Evolutionary conservation across 2,329 filamentous ascomycete species (phyloP).

Genomic region (Penicillium glabrum): DNA sequence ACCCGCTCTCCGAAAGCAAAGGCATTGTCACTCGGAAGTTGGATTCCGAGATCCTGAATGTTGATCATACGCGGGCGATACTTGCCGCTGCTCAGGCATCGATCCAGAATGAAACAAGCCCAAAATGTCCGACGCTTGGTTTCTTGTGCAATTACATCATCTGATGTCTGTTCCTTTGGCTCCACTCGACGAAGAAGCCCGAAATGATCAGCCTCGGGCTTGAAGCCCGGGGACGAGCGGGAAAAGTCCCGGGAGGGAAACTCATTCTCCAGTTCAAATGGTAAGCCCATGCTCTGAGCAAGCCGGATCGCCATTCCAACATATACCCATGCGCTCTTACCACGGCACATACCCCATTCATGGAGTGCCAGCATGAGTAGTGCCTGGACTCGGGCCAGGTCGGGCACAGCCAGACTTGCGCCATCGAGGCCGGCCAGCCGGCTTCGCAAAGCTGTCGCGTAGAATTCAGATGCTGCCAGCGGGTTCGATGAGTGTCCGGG

Average conservation of each 20-base stretch:
- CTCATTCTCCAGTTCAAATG: constrained; percentile 50
- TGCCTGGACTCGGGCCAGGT: constrained; percentile 54
- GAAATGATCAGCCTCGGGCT: constrained; percentile 39
- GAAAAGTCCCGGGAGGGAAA: constrained; percentile 46
- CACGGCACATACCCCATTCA: constrained; percentile 58
- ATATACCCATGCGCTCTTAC: constrained; percentile 53
- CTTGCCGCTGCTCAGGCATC: constrained; percentile 56
- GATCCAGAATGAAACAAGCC: constrained; percentile 59
- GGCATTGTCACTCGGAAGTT: constrained; percentile 57
- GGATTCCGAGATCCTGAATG: constrained; percentile 52
- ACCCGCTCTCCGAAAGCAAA: constrained; percentile 58
- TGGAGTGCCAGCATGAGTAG: constrained; percentile 58
- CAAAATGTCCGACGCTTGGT: constrained; percentile 57
- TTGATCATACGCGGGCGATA: constrained; percentile 55
- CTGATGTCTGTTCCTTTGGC: constrained; percentile 39
- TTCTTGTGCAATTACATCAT: constrained; percentile 55
- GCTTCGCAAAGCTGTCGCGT: constrained; percentile 53
- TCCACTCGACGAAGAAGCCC: constrained; percentile 35
- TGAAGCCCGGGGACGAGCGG: constrained; percentile 35
- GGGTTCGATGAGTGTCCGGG: constrained; percentile 48
- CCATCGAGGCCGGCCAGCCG: constrained; percentile 47
- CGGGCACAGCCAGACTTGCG: constrained; percentile 41
- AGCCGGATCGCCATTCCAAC: constrained; percentile 48
- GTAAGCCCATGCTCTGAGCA: constrained; percentile 47
- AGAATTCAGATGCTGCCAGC: constrained; percentile 54